Base-by-base conservation (phyloP, 2,329 filamentous ascomycete genomes). In the Pseudohalonectria lignicola region DNA sequence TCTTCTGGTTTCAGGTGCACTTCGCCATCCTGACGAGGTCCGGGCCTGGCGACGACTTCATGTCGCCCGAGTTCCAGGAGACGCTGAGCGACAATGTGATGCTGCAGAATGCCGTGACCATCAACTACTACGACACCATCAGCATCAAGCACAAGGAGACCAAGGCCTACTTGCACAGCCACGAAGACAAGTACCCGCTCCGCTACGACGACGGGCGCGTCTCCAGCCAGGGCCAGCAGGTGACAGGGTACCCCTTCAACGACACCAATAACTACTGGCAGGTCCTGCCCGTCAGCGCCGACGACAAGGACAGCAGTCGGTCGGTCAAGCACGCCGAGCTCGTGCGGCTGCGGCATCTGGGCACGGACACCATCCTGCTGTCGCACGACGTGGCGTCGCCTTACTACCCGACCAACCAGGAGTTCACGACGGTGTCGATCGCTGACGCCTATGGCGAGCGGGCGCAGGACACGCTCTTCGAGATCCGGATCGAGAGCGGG, bases 1-100 rank as follows among this genome's bases (percentile, higher is more conserved):
- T 98, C 34, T 96, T 98, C 72, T 98, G 92, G 92, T 98, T 98
- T 79, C 92, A 98, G 71, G 88, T 98, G 21, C 92, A 98, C 65
- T 98, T 98, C 60, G 73, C 86, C 32, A 86, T 98, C 51, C 72
- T 98, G 45, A 82, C 67, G 47, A 75, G 81, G 43, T 96, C 92
- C 37, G 92, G 92, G 26, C 90, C 92, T 32, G 92, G 92, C 39
- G 92, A 98, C 55, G 90, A 96, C 54, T 98, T 98, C 65, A 98
- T 98, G 92, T 87, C 83, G 4, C 92, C 92, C 2, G 86, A 92
- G 54, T 98, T 98, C 67, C 92, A 98, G 65, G 88, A 94, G 65
- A 96, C 92, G 2, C 69, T 98, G 46, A 87, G 83, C 53, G 90
- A 98, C 66, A 98, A 98, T 55, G 64, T 82, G 43, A 92, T 98